A percentile compares a stretch with the other conserved stretches of the same genome.
These are phyloP conservation scores for Suhomyces coccinellae DNA, from an alignment of 1,139 yeast species.

Conservation along the genomic window DNA sequence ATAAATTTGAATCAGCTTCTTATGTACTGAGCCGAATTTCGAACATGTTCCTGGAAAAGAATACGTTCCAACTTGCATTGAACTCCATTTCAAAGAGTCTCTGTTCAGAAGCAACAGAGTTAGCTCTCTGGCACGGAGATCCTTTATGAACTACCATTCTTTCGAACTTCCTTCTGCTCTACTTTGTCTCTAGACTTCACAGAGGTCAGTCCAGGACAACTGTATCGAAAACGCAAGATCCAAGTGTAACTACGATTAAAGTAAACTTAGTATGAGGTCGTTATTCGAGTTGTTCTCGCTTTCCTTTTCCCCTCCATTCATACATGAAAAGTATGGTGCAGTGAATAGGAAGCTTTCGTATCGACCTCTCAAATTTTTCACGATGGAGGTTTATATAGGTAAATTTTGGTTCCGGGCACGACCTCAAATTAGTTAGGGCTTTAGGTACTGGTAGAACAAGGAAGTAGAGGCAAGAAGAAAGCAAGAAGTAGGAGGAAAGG, in stretches of 20 bases:
- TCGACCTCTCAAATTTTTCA: conserved; percentile 30
- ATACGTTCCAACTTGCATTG: no score
- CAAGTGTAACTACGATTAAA: conserved; percentile 27
- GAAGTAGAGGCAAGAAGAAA: no score
- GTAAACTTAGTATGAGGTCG: conserved; percentile 43
- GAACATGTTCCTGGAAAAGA: no score
- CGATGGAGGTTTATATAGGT: conserved; percentile 7
- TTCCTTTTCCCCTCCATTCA: conserved; percentile 53
- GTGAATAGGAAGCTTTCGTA: conserved; percentile 63
- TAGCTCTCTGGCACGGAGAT: no score
- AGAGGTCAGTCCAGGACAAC: background rate
- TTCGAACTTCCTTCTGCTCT: no score
- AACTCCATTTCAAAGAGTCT: no score
- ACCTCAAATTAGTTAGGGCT: conserved; percentile 4
- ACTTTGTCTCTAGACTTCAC: background rate
- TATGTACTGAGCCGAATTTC: no score
- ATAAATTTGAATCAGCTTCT: no score
- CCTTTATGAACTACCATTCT: no score
- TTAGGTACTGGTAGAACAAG: background rate
- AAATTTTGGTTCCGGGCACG: conserved; percentile 1
- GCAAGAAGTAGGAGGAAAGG: no score
- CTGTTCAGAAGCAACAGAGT: no score
- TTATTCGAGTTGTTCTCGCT: conserved; percentile 35
- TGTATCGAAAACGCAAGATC: conserved; percentile 43
- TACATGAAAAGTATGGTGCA: conserved; percentile 52